Evolutionary conservation across 2,329 filamentous ascomycete species (phyloP).

Genomic region (Dendrostoma leiphaemia): DNA sequence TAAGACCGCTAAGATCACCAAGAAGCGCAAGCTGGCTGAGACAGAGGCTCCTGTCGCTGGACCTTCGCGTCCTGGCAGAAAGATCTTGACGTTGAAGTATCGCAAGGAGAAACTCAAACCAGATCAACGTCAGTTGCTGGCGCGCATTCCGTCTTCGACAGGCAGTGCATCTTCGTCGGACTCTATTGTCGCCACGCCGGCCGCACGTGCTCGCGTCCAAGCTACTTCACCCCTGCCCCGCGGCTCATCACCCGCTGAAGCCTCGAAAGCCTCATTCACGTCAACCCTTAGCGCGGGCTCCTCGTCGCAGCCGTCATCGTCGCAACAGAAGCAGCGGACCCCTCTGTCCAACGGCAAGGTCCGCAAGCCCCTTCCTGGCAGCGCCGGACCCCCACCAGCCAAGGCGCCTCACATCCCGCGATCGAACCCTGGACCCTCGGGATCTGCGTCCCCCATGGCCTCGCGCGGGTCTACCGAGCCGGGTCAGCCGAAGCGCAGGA

Average conservation of each 20-base stretch:
- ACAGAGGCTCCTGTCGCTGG: constrained; percentile 1
- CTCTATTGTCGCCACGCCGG: constrained; percentile 15
- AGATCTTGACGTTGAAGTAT: constrained; percentile 11
- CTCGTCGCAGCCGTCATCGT: not conserved
- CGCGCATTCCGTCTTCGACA: constrained; percentile 5
- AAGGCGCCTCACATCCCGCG: constrained; percentile 3
- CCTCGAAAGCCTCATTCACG: constrained; percentile 6
- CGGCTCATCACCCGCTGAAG: constrained; percentile 7
- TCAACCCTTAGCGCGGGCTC: constrained; percentile 12
- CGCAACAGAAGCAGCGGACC: constrained; percentile 10
- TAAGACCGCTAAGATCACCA: constrained; percentile 8
- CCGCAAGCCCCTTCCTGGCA: constrained; percentile 14
- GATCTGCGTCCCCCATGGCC: not conserved
- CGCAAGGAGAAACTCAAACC: not conserved
- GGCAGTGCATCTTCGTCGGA: not conserved
- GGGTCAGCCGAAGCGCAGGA: constrained; percentile 3
- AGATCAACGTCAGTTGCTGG: constrained; percentile 3
- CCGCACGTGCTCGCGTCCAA: constrained; percentile 9
- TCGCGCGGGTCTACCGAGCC: constrained; percentile 5
- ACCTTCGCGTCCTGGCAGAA: not conserved
- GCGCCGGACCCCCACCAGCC: constrained; percentile 3
- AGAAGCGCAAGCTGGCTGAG: constrained; percentile 19
- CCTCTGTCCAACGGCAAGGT: constrained; percentile 13
- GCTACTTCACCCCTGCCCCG: constrained; percentile 10
- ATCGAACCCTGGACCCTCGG: not conserved